Evolutionary conservation across 2,329 filamentous ascomycete genomes (phyloP).

Genomic region (Fusarium sp.): DNA sequence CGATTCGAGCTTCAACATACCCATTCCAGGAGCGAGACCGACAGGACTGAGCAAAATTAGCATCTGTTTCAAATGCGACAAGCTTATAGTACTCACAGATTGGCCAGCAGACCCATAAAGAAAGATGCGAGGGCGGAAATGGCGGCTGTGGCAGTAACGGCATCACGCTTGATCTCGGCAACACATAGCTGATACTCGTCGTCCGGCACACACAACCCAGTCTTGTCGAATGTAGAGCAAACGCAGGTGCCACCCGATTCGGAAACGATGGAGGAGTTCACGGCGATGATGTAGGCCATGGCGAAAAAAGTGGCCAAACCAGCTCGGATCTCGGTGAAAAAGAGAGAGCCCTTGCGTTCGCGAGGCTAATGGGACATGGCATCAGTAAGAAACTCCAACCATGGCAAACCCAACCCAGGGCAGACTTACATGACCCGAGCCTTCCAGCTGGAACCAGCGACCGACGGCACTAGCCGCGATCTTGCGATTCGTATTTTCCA

Average conservation of each 20-base stretch:
- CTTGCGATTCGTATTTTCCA: slow-evolving; percentile 66
- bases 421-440: slow-evolving; percentile 82
- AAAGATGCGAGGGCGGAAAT: slow-evolving; percentile 86
- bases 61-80: background rate
- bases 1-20: slow-evolving; percentile 40
- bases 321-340: slow-evolving; percentile 88
- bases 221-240: slow-evolving; percentile 70
- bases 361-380: slow-evolving; percentile 64
- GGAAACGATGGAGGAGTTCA: slow-evolving; percentile 69
- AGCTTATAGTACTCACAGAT: slow-evolving; percentile 67
- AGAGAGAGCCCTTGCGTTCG: slow-evolving; percentile 82
- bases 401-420: background rate
- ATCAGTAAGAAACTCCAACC: slow-evolving; percentile 1
- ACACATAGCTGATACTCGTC: slow-evolving; percentile 76
- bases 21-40: slow-evolving; percentile 62
- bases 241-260: slow-evolving; percentile 84
- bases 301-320: slow-evolving; percentile 86
- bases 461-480: slow-evolving; percentile 79
- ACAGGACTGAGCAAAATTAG: slow-evolving; percentile 50
- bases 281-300: slow-evolving; percentile 70
- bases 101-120: slow-evolving; percentile 87
- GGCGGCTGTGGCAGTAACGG: slow-evolving; percentile 88
- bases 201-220: slow-evolving; percentile 65
- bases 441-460: slow-evolving; percentile 84
- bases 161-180: slow-evolving; percentile 78